Conservation (phyloP, 352 stramenopile genomes). For the Globisporangium ultimum region DNA sequence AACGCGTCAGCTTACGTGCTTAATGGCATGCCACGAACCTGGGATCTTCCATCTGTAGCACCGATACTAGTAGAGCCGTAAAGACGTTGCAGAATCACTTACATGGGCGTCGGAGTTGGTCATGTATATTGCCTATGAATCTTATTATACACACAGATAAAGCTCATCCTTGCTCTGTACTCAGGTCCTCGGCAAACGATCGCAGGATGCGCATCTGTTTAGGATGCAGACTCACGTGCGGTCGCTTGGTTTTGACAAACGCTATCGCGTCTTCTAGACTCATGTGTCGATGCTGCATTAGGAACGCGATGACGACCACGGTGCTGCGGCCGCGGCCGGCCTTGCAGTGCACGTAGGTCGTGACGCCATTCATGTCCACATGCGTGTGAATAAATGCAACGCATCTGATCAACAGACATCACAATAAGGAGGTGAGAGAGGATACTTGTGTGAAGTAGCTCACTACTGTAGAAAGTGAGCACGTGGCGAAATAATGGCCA, state of each 20-base stretch:
- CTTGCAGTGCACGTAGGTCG: conserved; percentile 83
- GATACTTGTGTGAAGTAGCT: too few species aligned
- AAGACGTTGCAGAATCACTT: too few species aligned
- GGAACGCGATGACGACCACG: conserved; percentile 67
- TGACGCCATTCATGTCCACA: conserved; percentile 40
- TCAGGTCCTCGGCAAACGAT: conserved; percentile 23
- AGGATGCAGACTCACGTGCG: conserved; percentile 61
- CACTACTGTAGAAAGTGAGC: too few species aligned
- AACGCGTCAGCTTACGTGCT: conserved; percentile 44
- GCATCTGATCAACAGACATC: conserved; percentile 22
- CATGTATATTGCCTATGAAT: too few species aligned
- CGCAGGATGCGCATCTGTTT: conserved; percentile 53
- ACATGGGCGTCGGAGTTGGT: too few species aligned
- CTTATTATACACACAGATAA: too few species aligned
- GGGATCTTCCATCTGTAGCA: conserved; percentile 12
- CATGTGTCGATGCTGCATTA: conserved; percentile 58
- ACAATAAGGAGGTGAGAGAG: too few species aligned
- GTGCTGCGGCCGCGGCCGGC: conserved; percentile 71
- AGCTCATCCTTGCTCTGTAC: too few species aligned
- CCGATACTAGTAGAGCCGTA: not conserved
- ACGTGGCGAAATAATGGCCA: too few species aligned
- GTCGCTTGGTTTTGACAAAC: conserved; percentile 48
- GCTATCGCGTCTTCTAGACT: conserved; percentile 50
- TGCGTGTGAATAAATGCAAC: conserved; percentile 64
- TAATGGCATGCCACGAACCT: conserved; percentile 35